A percentile compares a stretch with the other conserved stretches of the same genome.
Conservation (phyloP, 108 stramenopile species). For the Mediolabrus comicus region DNA sequence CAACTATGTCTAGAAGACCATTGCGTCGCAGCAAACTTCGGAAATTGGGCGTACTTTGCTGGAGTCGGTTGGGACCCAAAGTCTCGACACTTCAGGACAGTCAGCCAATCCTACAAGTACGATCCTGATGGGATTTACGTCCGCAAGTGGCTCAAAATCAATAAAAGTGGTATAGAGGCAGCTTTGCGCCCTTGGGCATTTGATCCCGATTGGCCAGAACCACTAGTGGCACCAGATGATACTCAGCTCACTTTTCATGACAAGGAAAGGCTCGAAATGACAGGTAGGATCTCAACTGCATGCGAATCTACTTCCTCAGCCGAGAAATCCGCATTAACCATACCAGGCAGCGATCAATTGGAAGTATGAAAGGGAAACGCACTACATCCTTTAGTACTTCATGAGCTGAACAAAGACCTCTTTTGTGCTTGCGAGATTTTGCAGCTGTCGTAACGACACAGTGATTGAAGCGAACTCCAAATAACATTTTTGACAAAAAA, state of each 20-base stretch:
- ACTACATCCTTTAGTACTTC: too few relatives aligned
- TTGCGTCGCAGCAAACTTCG: conserved; percentile 86
- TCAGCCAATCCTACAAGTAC: conserved; percentile 74
- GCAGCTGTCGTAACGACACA: background rate
- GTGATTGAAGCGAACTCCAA: background rate
- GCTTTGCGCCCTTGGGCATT: conserved; percentile 68
- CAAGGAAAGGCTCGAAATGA: conserved; percentile 25
- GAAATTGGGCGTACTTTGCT: conserved; percentile 89
- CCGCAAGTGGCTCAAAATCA: conserved; percentile 73
- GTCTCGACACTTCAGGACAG: conserved; percentile 70
- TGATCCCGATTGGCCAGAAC: conserved; percentile 23
- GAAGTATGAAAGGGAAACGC: too few relatives aligned
- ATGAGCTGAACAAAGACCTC: too few relatives aligned
- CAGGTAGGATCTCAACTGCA: conserved; percentile 24
- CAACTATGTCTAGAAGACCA: conserved; percentile 85
- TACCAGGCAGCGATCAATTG: too few relatives aligned
- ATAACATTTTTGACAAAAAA: background rate
- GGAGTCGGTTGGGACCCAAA: conserved; percentile 85
- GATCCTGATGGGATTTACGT: conserved; percentile 79
- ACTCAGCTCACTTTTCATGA: conserved; percentile 70
- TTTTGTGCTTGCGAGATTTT: too few relatives aligned
- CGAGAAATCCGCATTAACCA: too few relatives aligned
- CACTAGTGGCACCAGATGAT: conserved; percentile 51
- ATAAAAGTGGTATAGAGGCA: conserved; percentile 25
- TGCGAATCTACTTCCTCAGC: too few relatives aligned